Evolutionary conservation across 1,139 yeast genomes (phyloP), one percentile per base, ranked within the genome.

Genomic region (Hansenula sp.): DNA sequence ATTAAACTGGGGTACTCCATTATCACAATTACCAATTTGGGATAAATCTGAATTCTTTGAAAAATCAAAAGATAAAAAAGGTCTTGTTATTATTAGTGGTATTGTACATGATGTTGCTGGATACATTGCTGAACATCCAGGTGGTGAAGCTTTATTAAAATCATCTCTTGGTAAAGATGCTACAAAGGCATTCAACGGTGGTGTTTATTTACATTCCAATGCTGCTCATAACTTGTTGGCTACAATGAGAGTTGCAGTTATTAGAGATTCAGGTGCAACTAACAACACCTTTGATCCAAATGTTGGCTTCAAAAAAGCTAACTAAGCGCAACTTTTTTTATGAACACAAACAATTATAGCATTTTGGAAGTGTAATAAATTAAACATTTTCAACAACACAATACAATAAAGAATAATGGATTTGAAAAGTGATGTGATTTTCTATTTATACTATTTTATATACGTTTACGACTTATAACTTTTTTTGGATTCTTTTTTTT

Each of bases 151-250:
- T 39, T 75, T 92, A 53, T 72, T 92, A 51, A 74, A 79, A 60
- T 85, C 95, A 31, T 89, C 96, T 10, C 71, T 84, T 51, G 97
- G 97, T 59, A 90, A 88, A 68, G 98, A 92, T 65, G 97, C 96
- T 38, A 89, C 97, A 31, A 86, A 87, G 57, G 97, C 96, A 3
- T 92, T 92, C 75, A 89, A 89, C 63, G 98, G 98, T 59, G 97
- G 96, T 59, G 98, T 92, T 34, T 92, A 92, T 65, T 82, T 87
- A 40, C 98, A 92, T 68, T 87, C 97, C 35, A 92, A 90, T 59
- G 98, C 98, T 48, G 98, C 97, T 36, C 97, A 92, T 69, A 92
- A 92, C 68, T 70, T 92, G 65, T 78, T 92, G 61, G 95, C 97
- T 26, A 84, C 94, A 29, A 83, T 90, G 95, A 84, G 98, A 71